Conservation (phyloP, 495 filamentous ascomycete genomes). For the Cercophora scortea region DNA sequence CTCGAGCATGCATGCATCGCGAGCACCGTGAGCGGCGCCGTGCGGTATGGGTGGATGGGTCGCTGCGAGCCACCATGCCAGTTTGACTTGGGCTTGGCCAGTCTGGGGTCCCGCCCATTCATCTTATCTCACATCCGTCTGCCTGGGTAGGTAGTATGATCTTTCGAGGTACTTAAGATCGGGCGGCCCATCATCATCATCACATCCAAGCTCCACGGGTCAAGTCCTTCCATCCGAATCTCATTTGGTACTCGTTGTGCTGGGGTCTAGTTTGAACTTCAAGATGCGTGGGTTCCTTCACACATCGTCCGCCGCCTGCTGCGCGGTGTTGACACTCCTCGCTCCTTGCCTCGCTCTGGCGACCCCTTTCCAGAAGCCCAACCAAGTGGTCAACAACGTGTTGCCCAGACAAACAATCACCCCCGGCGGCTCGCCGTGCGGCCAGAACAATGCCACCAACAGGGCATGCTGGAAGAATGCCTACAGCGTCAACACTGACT, state of each 20-base stretch:
- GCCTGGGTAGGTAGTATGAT: too few species aligned
- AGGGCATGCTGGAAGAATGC: conserved; percentile 24
- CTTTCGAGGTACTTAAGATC: too few species aligned
- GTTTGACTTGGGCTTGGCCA: neutral
- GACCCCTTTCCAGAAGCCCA: neutral
- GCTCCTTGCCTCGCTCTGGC: neutral
- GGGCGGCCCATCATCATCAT: too few species aligned
- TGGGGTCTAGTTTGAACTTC: neutral
- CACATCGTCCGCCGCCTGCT: neutral
- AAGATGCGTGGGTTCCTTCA: neutral
- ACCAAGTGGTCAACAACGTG: conserved; percentile 6
- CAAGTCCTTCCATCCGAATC: too few species aligned
- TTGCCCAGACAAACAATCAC: conserved; percentile 17
- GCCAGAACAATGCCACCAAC: conserved; percentile 25
- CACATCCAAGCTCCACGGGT: too few species aligned
- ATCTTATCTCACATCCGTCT: too few species aligned
- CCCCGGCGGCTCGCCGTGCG: conserved; percentile 19
- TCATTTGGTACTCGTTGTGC: too few species aligned
- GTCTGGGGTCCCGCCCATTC: too few species aligned
- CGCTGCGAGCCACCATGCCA: neutral
- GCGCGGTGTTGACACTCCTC: conserved; percentile 1
- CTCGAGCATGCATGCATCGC: neutral
- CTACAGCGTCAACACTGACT: conserved; percentile 28
- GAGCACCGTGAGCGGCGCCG: neutral
- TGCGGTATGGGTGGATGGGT: neutral